Percentiles rank a stretch among this genome's conserved stretches.
These are phyloP conservation scores for Maudiozyma humilis DNA, from an alignment of 1,139 yeast species.

Conservation along the genomic window DNA sequence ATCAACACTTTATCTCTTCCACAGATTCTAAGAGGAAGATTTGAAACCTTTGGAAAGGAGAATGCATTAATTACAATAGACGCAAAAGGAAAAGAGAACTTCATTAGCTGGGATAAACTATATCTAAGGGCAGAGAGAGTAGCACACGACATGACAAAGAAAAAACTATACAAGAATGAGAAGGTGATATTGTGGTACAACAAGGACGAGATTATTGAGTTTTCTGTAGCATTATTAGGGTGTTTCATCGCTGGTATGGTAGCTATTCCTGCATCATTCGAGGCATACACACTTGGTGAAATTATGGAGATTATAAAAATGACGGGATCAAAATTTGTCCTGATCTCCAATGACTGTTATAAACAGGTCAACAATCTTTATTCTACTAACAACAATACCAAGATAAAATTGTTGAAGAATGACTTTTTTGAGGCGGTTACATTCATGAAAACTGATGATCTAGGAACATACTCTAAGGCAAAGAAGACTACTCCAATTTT, in stretches of 20 bases:
- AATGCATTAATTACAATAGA: constrained; percentile 69
- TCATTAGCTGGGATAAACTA: constrained; percentile 84
- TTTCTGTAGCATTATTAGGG: constrained; percentile 78
- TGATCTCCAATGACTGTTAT: constrained; percentile 72
- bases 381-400: constrained; percentile 32
- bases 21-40: constrained; percentile 64
- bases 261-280: constrained; percentile 85
- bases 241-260: constrained; percentile 91
- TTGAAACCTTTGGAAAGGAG: constrained; percentile 54
- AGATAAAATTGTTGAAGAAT: constrained; percentile 48
- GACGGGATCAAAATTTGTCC: constrained; percentile 69
- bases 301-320: constrained; percentile 61
- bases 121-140: constrained; percentile 77
- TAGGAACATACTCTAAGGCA: constrained; percentile 63
- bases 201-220: constrained; percentile 77
- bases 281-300: constrained; percentile 54
- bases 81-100: constrained; percentile 69
- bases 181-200: constrained; percentile 79
- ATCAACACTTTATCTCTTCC: constrained; percentile 42
- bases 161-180: constrained; percentile 68
- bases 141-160: constrained; percentile 77
- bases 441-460: constrained; percentile 82
- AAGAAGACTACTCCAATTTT: constrained; percentile 57
- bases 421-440: constrained; percentile 35
- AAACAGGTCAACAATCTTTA: constrained; percentile 60